Percentiles rank a stretch among this genome's conserved stretches.
Conservation (phyloP, 2,329 filamentous ascomycete species). For the Byssoonygena ceratinophila region DNA sequence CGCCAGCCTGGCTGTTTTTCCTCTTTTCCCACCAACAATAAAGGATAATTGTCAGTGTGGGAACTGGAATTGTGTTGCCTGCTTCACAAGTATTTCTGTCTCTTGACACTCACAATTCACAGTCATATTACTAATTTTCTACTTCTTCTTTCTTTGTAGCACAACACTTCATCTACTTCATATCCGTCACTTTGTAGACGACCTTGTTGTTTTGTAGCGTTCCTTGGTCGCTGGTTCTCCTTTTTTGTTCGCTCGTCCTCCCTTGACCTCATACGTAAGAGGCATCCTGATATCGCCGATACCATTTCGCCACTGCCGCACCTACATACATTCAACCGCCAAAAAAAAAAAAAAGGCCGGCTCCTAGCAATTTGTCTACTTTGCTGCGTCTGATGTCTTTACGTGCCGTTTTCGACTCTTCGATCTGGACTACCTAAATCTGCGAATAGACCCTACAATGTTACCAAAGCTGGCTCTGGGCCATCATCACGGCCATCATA, state of each 20-base stretch:
- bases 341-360: not conserved
- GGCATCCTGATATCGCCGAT: slow-evolving; percentile 4
- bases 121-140: not conserved
- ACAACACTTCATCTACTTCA: not conserved
- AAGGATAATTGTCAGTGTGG: no score
- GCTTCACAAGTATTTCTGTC: no score
- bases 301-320: slow-evolving; percentile 6
- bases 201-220: not conserved
- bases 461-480: slow-evolving; percentile 18
- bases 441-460: slow-evolving; percentile 22
- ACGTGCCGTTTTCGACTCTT: not conserved
- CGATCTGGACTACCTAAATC: not conserved
- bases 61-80: no score
- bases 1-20: not conserved
- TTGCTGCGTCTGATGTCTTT: not conserved
- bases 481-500: slow-evolving; percentile 19
- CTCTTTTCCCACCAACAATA: not conserved
- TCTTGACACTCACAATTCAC: no score
- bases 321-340: not conserved
- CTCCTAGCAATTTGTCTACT: not conserved
- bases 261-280: slow-evolving; percentile 9
- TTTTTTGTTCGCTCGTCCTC: not conserved
- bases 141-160: slow-evolving; percentile 2
- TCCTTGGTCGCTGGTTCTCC: not conserved
- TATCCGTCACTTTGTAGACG: not conserved